Evolutionary conservation across 2,329 filamentous ascomycete species (phyloP), one percentile per base, ranked within the genome.

Genomic region (Dactylellina cionopaga): DNA sequence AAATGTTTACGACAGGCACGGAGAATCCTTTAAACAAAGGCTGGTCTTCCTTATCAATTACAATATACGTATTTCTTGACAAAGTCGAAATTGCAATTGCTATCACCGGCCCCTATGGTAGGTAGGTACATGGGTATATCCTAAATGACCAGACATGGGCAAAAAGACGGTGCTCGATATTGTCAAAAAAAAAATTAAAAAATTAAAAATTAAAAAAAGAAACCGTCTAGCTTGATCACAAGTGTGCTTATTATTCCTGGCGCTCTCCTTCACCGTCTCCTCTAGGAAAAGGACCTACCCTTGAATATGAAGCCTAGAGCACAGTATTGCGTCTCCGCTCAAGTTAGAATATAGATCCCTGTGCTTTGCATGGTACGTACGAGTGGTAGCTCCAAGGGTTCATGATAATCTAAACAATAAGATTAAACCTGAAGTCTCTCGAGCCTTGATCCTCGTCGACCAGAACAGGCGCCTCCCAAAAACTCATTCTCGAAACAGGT

Each of bases 371-470:
- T 56, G 27, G 52, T 37, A 15, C n/a, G n/a, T n/a, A n/a, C 24
- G 39, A 33, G 27, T 33, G 37, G 46, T 55, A 29, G 37, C 59
- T 63, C 47, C 35, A 54, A n/a, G 54, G 58, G 35, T 62, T 52
- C 29, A 35, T 46, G 47, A 55, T 41, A 56, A 62, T 62, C 56
- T 27, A 56, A 60, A 41, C 33, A 22, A 47, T 70, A 70, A 70
- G 56, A 63, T 70, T 70, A 46, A 46, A 56, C 39, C 17, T 62
- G 39, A 70, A 31, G 39, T 55, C 49, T 43, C 56, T 63, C 29
- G 25, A 70, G 65, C 65, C 65, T 70, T 70, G 65, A 70, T 70
- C 65, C 65, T 70, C 65, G 39, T 63, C 56, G 65, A 70, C 62
- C n/a, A 69, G 62, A 55, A 70, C 49, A 55, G 27, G 39, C 24